Evolutionary conservation across 495 filamentous ascomycete species (phyloP), one percentile per base, ranked within the genome.

Genomic region (Cercophora scortea): DNA sequence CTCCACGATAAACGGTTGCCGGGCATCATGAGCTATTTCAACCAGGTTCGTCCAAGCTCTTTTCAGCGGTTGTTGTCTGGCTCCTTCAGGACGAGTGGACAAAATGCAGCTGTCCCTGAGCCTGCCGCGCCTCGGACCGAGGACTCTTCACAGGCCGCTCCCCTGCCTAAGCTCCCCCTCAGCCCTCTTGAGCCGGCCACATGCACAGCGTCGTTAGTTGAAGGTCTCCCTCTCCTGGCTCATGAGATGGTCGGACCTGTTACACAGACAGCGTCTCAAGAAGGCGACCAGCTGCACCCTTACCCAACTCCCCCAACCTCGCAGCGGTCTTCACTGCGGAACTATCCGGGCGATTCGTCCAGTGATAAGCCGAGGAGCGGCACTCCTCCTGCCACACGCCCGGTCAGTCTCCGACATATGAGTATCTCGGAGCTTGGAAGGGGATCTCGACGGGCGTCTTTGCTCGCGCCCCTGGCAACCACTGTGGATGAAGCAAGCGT

Each of bases 21-120:
- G 43, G 87, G 88, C 62, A 89, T 95, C 69, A 83, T 89, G 78
- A 90, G 84, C 76, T 95, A 89, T 78, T 95, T 93, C 79, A 87
- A 86, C 74, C 91, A 96, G 90, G 91, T 96, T 92, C 80, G 90
- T 95, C 78, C 69, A 72, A 74, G 67, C 66, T 71, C 72, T 74
- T 60, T 70, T 69, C 63, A 62, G 53, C 61, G 65, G 59, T 62
- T 57, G 59, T 62, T 61, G 53, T 62, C 63, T 55, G 56, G 65
- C 42, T 53, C 64, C 52, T 71, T 69, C 58, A 67, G 55, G 50
- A 57, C 55, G 45, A 65, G 57, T 58, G 70, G 65, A 62, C 57
- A 69, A 62, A 51, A 58, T 57, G 67, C 67, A 53, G 59, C 70
- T 63, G 53, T 60, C 55, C 60, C 61, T 48, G 59, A 58, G 56